phyloP scores from a whole-genome alignment of 2,329 filamentous ascomycete species.

The Diaporthe amygdali region DNA sequence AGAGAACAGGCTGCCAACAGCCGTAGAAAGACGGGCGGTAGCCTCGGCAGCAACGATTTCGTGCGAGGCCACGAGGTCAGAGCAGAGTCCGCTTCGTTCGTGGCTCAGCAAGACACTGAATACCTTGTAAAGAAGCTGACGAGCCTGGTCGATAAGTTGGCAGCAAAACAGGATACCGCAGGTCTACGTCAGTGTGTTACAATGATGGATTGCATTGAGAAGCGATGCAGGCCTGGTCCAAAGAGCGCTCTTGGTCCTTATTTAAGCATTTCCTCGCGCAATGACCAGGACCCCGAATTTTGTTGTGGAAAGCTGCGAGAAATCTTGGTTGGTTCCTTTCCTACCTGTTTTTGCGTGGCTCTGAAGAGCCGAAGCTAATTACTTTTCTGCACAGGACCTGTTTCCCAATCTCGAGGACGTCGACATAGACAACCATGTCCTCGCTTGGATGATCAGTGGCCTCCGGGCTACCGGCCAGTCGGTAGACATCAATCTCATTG shows the following conservation, averaged over 20 bases:
- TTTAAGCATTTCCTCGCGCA: neutral
- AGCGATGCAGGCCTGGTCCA: neutral
- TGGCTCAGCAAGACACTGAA: neutral
- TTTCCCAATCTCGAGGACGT: neutral
- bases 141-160: neutral
- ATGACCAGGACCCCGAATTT: neutral
- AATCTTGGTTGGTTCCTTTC: neutral
- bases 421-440: neutral
- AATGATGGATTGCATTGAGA: conserved; percentile 3
- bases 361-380: neutral
- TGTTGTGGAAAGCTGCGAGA: neutral
- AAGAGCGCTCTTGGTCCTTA: neutral
- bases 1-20: neutral
- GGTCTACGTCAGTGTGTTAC: conserved; percentile 4
- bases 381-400: neutral
- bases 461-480: conserved; percentile 15
- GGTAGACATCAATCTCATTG: conserved; percentile 7
- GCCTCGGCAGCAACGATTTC: neutral
- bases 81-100: neutral
- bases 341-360: neutral
- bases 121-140: neutral
- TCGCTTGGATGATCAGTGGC: neutral
- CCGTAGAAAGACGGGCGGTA: neutral
- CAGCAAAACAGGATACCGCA: neutral
- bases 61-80: neutral